phyloP scores from a whole-genome alignment of 129 eudicot genomes.

The Tanacetum coccineum region DNA sequence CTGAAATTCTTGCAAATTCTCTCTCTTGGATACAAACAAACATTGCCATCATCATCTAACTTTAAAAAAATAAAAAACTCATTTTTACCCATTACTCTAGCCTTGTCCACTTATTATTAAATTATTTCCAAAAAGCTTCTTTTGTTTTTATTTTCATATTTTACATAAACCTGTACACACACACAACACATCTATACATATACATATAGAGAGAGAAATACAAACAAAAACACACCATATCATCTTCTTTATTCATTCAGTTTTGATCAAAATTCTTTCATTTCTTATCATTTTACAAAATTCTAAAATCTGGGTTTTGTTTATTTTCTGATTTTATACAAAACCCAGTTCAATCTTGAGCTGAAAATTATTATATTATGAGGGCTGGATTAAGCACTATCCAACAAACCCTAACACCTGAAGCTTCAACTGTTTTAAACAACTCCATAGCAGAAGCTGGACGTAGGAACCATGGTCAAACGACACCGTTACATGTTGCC shows the following conservation, averaged over 20 bases:
- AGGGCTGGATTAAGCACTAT: slow-evolving; percentile 82
- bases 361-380: slow-evolving; percentile 30
- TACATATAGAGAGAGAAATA: slow-evolving; percentile 21
- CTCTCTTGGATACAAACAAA: slow-evolving; percentile 32
- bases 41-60: slow-evolving; percentile 31
- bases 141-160: slow-evolving; percentile 36
- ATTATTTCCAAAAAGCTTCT: slow-evolving; percentile 32
- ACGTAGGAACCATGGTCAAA: slow-evolving; percentile 90
- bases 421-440: slow-evolving; percentile 68
- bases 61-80: slow-evolving; percentile 28
- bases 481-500: slow-evolving; percentile 97
- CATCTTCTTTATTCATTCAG: slow-evolving; percentile 19
- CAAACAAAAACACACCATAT: background rate
- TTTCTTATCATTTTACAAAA: background rate
- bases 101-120: slow-evolving; percentile 30
- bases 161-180: too few species aligned
- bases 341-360: slow-evolving; percentile 27
- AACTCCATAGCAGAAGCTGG: slow-evolving; percentile 88
- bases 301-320: slow-evolving; percentile 19
- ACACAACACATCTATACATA: background rate
- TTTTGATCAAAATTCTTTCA: slow-evolving; percentile 12
- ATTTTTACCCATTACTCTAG: slow-evolving; percentile 30
- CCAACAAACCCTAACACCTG: slow-evolving; percentile 89
- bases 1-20: slow-evolving; percentile 30
- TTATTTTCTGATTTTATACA: slow-evolving; percentile 4